A percentile compares a stretch with the other conserved stretches of the same genome.
phyloP scores from a whole-genome alignment of 176 grass and related monocot genomes.

The Microstegium vimineum region DNA sequence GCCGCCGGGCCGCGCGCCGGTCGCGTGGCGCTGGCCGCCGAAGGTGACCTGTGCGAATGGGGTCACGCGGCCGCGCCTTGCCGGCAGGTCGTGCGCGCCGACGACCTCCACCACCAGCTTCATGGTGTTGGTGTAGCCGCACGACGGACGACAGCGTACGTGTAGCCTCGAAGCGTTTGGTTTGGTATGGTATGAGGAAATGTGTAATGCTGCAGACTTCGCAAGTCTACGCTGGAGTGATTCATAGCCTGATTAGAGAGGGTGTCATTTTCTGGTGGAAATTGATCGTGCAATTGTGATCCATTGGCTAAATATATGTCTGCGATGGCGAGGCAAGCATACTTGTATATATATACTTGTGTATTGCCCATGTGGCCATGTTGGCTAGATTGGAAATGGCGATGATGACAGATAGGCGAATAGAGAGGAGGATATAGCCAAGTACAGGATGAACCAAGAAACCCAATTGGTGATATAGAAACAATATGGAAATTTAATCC shows the following conservation, averaged over 20 bases:
- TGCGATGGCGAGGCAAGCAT: neutral
- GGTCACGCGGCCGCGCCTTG: neutral
- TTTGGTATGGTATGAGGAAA: neutral
- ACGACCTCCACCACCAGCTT: constrained; percentile 17
- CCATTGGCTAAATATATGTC: neutral
- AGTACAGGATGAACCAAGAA: neutral
- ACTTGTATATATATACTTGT: neutral
- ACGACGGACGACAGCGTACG: neutral
- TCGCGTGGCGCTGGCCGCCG: constrained; percentile 4
- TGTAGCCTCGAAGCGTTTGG: neutral
- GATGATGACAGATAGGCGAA: neutral
- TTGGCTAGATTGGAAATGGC: neutral
- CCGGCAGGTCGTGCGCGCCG: constrained; percentile 12
- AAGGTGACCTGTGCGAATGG: constrained; percentile 22
- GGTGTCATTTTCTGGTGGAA: neutral
- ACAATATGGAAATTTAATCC: neutral
- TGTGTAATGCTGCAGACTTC: neutral
- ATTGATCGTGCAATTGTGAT: neutral
- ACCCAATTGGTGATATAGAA: neutral
- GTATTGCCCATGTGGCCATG: neutral
- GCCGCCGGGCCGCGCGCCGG: neutral
- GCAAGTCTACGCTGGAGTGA: neutral
- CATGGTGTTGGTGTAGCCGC: neutral
- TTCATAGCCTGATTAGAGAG: too few relatives aligned
- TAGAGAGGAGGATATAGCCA: neutral